phyloP scores from a whole-genome alignment of 2,329 filamentous ascomycete genomes.

The Aspergillus latus region DNA sequence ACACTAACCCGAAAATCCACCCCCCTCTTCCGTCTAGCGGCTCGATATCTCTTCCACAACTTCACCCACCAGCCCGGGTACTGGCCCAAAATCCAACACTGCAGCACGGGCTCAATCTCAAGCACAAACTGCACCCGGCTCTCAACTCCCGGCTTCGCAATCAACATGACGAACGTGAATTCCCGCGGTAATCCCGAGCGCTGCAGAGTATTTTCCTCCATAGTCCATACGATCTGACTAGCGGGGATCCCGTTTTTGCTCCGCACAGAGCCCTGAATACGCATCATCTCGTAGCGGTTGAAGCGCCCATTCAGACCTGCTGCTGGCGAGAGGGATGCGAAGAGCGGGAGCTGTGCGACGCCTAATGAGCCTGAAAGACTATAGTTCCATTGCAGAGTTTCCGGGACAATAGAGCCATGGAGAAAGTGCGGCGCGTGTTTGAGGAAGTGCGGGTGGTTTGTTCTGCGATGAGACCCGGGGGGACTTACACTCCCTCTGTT shows the following conservation, averaged over 20 bases:
- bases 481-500: not conserved
- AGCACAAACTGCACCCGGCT: constrained; percentile 42
- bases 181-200: constrained; percentile 52
- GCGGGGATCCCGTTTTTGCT: constrained; percentile 45
- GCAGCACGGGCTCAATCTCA: constrained; percentile 46
- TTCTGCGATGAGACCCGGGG: constrained; percentile 10
- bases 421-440: constrained; percentile 53
- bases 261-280: constrained; percentile 50
- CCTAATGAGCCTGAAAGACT: constrained; percentile 49
- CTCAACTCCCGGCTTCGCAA: constrained; percentile 46
- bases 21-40: constrained; percentile 35
- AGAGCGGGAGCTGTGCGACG: constrained; percentile 46
- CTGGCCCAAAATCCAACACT: constrained; percentile 38
- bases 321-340: constrained; percentile 44
- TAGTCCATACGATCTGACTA: constrained; percentile 51
- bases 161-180: constrained; percentile 53
- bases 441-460: constrained; percentile 43
- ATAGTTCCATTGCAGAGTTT: constrained; percentile 51
- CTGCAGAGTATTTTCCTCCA: constrained; percentile 52
- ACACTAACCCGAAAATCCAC: constrained; percentile 45
- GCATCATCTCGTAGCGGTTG: constrained; percentile 52
- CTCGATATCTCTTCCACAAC: constrained; percentile 38
- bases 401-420: constrained; percentile 49
- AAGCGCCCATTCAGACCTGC: constrained; percentile 44
- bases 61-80: constrained; percentile 45